These are phyloP conservation scores for Tolypocladium ovalisporum DNA, from an alignment of 2,329 filamentous ascomycete species.

Conservation along the genomic window DNA sequence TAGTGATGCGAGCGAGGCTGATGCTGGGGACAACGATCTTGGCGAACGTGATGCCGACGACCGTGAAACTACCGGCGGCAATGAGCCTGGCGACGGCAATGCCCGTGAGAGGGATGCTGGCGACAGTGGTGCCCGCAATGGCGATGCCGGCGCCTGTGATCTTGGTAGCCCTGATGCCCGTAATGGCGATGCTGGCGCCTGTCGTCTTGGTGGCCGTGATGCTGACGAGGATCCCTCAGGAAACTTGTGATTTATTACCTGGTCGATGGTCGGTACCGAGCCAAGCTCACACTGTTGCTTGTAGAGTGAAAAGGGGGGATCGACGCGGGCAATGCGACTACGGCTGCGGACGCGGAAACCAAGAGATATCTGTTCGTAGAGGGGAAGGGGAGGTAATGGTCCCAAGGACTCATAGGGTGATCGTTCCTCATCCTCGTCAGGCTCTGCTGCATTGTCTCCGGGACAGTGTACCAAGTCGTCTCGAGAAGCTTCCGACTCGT, in stretches of 20 bases:
- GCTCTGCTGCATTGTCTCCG: too few relatives aligned
- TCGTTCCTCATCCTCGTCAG: background rate
- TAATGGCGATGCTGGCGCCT: too few relatives aligned
- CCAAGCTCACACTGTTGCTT: background rate
- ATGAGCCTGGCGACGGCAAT: background rate
- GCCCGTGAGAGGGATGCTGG: background rate
- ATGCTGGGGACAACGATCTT: too few relatives aligned
- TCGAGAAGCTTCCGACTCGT: background rate
- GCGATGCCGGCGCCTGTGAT: background rate
- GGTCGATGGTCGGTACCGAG: background rate
- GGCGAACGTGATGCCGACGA: background rate
- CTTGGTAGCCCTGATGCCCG: too few relatives aligned
- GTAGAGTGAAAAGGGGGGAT: background rate
- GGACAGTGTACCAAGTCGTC: too few relatives aligned
- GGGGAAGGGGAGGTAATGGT: background rate
- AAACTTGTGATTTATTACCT: background rate
- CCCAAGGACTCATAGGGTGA: background rate
- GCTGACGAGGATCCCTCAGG: too few relatives aligned
- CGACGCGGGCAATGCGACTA: background rate
- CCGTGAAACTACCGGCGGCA: too few relatives aligned
- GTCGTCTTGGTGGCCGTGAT: too few relatives aligned
- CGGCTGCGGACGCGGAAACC: background rate
- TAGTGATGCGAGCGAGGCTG: too few relatives aligned
- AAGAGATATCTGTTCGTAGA: background rate
- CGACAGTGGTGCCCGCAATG: background rate